Conservation (phyloP, 2,329 filamentous ascomycete species). For the Chalaropsis ovoidea region DNA sequence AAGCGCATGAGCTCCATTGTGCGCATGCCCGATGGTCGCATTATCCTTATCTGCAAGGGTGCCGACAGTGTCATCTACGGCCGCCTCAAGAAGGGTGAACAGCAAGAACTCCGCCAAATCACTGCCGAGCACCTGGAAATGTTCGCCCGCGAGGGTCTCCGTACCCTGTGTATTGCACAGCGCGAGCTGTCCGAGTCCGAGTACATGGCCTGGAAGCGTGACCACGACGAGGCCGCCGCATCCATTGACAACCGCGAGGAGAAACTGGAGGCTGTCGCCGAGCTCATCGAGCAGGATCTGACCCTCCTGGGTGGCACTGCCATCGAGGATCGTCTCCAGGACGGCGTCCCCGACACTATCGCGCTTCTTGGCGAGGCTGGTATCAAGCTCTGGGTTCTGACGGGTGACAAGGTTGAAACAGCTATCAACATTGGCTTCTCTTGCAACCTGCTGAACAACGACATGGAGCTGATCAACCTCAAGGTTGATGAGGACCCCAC, state of each 20-base stretch:
- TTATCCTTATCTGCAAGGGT: conserved; percentile 91
- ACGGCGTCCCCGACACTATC: conserved; percentile 94
- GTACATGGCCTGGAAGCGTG: conserved; percentile 72
- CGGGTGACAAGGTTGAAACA: conserved; percentile 96
- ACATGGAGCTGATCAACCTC: conserved; percentile 91
- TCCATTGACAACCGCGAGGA: conserved; percentile 81
- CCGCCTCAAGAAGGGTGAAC: conserved; percentile 72
- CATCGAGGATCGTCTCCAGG: conserved; percentile 93
- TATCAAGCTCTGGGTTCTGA: conserved; percentile 97
- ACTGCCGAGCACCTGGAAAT: conserved; percentile 94
- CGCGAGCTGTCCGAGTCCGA: conserved; percentile 69
- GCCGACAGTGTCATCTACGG: conserved; percentile 97
- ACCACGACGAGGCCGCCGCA: conserved; percentile 78
- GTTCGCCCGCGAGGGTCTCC: conserved; percentile 89
- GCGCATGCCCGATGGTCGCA: conserved; percentile 80
- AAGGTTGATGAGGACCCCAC: conserved; percentile 68
- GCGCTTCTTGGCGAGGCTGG: conserved; percentile 81
- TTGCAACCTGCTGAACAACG: conserved; percentile 91
- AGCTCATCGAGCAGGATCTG: conserved; percentile 82
- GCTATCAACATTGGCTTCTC: conserved; percentile 99
- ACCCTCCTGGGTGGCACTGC: conserved; percentile 85
- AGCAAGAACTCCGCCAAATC: conserved; percentile 66
- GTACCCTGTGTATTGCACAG: conserved; percentile 88
- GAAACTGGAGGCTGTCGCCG: conserved; percentile 80
- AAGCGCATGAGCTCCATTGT: conserved; percentile 98